Conservation (phyloP, 139 green algal species). For the Chlorella sorokiniana region DNA sequence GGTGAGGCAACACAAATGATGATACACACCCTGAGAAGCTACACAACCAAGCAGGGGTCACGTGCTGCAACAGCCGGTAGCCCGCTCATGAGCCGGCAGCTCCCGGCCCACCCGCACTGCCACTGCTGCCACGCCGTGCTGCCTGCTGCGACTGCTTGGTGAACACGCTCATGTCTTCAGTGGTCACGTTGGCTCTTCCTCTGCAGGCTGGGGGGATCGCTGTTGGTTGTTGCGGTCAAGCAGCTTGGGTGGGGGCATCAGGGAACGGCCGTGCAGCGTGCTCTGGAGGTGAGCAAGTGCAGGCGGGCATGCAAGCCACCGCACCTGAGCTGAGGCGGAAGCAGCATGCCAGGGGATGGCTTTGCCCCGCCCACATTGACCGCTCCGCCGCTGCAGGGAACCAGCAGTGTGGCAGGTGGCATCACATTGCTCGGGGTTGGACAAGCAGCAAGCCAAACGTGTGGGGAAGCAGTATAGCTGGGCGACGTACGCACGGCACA, state of each 20-base stretch:
- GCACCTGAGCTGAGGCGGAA: conserved; percentile 32
- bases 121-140: neutral
- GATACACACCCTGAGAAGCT: too few relatives aligned
- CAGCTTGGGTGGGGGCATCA: too few relatives aligned
- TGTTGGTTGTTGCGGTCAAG: too few relatives aligned
- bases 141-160: conserved; percentile 2
- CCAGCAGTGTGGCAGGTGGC: neutral
- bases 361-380: neutral
- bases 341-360: neutral
- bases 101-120: neutral
- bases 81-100: neutral
- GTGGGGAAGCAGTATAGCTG: too few relatives aligned
- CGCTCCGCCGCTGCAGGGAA: neutral
- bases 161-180: conserved; percentile 29
- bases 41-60: too few relatives aligned
- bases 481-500: neutral
- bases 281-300: neutral
- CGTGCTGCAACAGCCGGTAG: neutral
- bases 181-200: conserved; percentile 30
- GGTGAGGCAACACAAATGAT: too few relatives aligned
- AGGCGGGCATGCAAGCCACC: neutral
- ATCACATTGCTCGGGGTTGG: neutral
- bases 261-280: neutral
- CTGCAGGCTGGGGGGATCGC: conserved; percentile 2
- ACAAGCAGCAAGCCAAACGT: neutral